Conservation (phyloP, 2,329 filamentous ascomycete genomes). For the Alternaria incomplexa region DNA sequence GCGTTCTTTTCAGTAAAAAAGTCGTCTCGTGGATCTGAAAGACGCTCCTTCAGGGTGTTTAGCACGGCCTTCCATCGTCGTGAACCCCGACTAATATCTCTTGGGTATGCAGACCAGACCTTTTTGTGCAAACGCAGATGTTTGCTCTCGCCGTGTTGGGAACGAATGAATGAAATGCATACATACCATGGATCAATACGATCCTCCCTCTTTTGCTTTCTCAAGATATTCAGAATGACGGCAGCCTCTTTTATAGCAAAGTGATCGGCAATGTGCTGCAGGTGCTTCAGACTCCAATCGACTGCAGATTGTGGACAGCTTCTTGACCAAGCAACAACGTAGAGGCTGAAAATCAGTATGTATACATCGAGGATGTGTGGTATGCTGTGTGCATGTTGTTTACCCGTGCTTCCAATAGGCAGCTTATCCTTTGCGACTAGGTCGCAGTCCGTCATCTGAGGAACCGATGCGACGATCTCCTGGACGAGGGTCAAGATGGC, state of each 20-base stretch:
- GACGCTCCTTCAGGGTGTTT: background rate
- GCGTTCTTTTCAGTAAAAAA: background rate
- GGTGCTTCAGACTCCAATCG: slow-evolving; percentile 4
- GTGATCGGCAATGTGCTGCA: slow-evolving; percentile 21
- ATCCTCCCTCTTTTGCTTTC: background rate
- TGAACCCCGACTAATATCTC: background rate
- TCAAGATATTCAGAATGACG: slow-evolving; percentile 11
- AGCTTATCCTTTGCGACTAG: slow-evolving; percentile 25
- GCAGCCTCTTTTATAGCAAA: slow-evolving; percentile 24
- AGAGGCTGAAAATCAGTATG: slow-evolving; percentile 20
- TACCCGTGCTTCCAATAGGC: background rate
- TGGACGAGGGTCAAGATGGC: slow-evolving; percentile 28
- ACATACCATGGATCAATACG: slow-evolving; percentile 8
- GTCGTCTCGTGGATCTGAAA: background rate
- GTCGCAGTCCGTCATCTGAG: slow-evolving; percentile 39
- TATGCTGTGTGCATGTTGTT: slow-evolving; percentile 17
- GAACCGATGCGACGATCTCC: slow-evolving; percentile 42
- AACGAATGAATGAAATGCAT: background rate
- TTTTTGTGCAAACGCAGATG: background rate
- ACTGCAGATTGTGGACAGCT: slow-evolving; percentile 5
- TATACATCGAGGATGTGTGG: slow-evolving; percentile 25
- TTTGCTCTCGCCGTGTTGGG: background rate
- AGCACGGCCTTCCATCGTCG: background rate
- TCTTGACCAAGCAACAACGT: slow-evolving; percentile 21
- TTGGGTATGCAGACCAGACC: background rate